phyloP scores from a whole-genome alignment of 2,329 filamentous ascomycete species.

The Penicillium corylophilum region DNA sequence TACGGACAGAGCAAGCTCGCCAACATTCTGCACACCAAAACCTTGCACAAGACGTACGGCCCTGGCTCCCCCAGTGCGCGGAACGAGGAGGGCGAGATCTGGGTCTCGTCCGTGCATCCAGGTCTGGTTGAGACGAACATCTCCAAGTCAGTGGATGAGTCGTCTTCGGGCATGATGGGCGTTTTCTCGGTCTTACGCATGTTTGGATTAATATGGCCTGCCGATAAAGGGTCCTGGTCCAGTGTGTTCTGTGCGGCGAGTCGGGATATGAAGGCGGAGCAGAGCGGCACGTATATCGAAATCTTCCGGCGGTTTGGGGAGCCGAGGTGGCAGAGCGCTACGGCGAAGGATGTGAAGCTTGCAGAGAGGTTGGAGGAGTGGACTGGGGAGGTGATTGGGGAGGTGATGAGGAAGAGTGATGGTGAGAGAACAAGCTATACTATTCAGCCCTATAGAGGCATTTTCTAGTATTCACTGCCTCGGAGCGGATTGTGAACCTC shows the following conservation, averaged over 20 bases:
- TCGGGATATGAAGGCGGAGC: not conserved
- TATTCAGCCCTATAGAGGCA: too few relatives aligned
- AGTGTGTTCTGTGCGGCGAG: too few relatives aligned
- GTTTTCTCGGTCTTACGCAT: too few relatives aligned
- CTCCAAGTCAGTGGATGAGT: not conserved
- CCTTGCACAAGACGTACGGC: constrained; percentile 37
- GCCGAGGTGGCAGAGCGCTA: not conserved
- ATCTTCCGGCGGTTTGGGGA: not conserved
- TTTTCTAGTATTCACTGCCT: too few relatives aligned
- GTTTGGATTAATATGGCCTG: too few relatives aligned
- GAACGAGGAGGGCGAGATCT: not conserved
- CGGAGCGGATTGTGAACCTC: too few relatives aligned
- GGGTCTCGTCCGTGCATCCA: not conserved
- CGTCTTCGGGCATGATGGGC: too few relatives aligned
- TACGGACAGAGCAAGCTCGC: constrained; percentile 52
- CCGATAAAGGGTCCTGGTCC: too few relatives aligned
- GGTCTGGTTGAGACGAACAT: not conserved
- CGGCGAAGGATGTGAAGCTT: not conserved
- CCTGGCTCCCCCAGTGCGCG: not conserved
- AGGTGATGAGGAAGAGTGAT: too few relatives aligned
- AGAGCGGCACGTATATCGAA: not conserved
- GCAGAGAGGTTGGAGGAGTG: not conserved
- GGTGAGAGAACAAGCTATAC: too few relatives aligned
- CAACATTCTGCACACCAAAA: constrained; percentile 46
- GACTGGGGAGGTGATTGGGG: not conserved